Conservation (phyloP, 1,284 basidiomycete genomes). For the Trichosporon sp. region DNA sequence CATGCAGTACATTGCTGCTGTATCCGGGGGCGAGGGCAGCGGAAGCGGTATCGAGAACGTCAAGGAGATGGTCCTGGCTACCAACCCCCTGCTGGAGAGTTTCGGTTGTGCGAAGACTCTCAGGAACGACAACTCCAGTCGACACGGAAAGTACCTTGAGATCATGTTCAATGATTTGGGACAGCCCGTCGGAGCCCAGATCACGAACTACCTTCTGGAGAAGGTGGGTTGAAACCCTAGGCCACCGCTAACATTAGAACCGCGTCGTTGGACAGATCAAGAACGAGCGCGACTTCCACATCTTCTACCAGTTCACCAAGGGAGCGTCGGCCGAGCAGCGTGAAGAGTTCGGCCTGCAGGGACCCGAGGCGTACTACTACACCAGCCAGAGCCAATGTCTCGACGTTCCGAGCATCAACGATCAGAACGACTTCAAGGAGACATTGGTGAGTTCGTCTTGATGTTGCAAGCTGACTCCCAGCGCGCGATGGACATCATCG, state of each 20-base stretch:
- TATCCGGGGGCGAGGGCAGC: slow-evolving; percentile 70
- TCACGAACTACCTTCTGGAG: slow-evolving; percentile 97
- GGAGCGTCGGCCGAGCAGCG: slow-evolving; percentile 82
- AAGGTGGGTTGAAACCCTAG: slow-evolving; percentile 55
- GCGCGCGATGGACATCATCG: slow-evolving; percentile 92
- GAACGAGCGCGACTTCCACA: slow-evolving; percentile 96
- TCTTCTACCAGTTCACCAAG: slow-evolving; percentile 99
- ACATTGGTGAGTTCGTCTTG: slow-evolving; percentile 63
- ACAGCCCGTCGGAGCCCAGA: slow-evolving; percentile 93
- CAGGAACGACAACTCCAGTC: slow-evolving; percentile 96
- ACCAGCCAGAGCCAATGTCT: slow-evolving; percentile 88
- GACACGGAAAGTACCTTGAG: slow-evolving; percentile 98
- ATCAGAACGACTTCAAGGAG: slow-evolving; percentile 78
- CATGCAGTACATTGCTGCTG: slow-evolving; percentile 99
- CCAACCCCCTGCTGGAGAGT: slow-evolving; percentile 94
- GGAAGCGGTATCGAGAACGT: slow-evolving; percentile 74
- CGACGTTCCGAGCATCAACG: slow-evolving; percentile 87
- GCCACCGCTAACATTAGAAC: slow-evolving; percentile 51
- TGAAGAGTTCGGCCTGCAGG: slow-evolving; percentile 96
- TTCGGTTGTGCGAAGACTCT: slow-evolving; percentile 99
- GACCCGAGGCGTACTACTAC: slow-evolving; percentile 92
- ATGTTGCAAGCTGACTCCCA: slow-evolving; percentile 38
- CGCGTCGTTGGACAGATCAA: slow-evolving; percentile 96
- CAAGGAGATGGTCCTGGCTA: slow-evolving; percentile 99
- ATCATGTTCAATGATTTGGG: slow-evolving; percentile 96